Evolutionary conservation across 495 filamentous ascomycete genomes (phyloP).

Genomic region (Penicillium simplicissimum): DNA sequence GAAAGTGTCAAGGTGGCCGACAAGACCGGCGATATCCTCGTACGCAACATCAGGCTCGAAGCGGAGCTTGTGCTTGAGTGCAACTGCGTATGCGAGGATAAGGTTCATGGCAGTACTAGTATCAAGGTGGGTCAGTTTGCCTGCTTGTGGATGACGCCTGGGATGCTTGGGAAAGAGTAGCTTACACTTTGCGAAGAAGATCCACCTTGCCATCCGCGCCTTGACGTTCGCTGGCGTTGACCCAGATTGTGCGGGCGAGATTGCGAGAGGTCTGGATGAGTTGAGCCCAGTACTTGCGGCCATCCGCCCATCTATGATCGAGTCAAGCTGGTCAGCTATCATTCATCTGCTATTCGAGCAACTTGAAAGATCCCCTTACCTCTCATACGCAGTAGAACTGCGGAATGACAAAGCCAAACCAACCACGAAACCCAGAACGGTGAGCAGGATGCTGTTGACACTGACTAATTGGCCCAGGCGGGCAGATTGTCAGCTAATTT

Average conservation of each 20-base stretch:
- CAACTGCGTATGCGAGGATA: slow-evolving; percentile 71
- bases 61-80: slow-evolving; percentile 84
- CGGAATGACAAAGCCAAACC: slow-evolving; percentile 81
- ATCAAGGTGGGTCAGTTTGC: slow-evolving; percentile 8
- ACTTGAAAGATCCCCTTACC: slow-evolving; percentile 33
- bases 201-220: slow-evolving; percentile 65
- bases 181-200: slow-evolving; percentile 66
- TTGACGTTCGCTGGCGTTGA: slow-evolving; percentile 68
- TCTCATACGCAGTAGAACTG: slow-evolving; percentile 82
- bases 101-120: slow-evolving; percentile 74
- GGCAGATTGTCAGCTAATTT: slow-evolving; percentile 4
- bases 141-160: not conserved
- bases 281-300: slow-evolving; percentile 74
- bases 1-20: slow-evolving; percentile 51
- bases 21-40: slow-evolving; percentile 55
- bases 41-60: slow-evolving; percentile 85
- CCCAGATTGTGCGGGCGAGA: slow-evolving; percentile 76
- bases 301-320: slow-evolving; percentile 61
- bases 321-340: slow-evolving; percentile 3
- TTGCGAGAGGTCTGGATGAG: slow-evolving; percentile 71
- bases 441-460: slow-evolving; percentile 71
- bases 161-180: not conserved
- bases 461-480: slow-evolving; percentile 34
- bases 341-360: not conserved
- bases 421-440: slow-evolving; percentile 87